Percentiles rank a stretch among this genome's conserved stretches.
Conservation (phyloP, 2,329 filamentous ascomycete species). For the Penicillium brevicompactum region DNA sequence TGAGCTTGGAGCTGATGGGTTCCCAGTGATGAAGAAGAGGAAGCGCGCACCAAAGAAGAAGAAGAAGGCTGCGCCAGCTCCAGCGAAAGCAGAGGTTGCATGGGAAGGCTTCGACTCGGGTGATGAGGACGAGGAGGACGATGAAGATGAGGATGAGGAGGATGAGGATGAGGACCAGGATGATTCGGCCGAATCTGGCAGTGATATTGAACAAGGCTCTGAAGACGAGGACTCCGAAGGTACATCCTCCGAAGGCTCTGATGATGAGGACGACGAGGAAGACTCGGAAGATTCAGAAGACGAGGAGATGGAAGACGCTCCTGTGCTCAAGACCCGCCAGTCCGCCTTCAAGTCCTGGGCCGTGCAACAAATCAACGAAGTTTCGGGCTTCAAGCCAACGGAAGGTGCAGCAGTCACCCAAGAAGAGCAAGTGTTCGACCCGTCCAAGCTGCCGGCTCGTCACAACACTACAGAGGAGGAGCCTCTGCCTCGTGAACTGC, state of each 20-base stretch:
- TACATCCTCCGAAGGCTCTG: slow-evolving; percentile 11
- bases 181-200: slow-evolving; percentile 29
- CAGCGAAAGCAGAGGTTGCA: slow-evolving; percentile 39
- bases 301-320: slow-evolving; percentile 19
- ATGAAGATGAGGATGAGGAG: slow-evolving; percentile 32
- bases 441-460: slow-evolving; percentile 35
- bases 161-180: slow-evolving; percentile 22
- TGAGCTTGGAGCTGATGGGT: slow-evolving; percentile 75
- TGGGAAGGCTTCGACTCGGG: slow-evolving; percentile 51
- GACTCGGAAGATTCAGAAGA: slow-evolving; percentile 31
- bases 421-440: slow-evolving; percentile 35
- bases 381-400: slow-evolving; percentile 67
- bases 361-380: slow-evolving; percentile 79
- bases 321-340: slow-evolving; percentile 38
- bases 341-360: slow-evolving; percentile 95
- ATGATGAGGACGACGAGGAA: slow-evolving; percentile 21
- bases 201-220: slow-evolving; percentile 29
- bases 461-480: slow-evolving; percentile 43
- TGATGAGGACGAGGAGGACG: slow-evolving; percentile 46
- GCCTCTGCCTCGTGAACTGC: slow-evolving; percentile 42
- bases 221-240: slow-evolving; percentile 32
- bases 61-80: slow-evolving; percentile 36
- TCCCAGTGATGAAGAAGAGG: slow-evolving; percentile 79
- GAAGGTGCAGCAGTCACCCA: slow-evolving; percentile 33
- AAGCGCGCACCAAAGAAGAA: slow-evolving; percentile 63